Percentiles rank a stretch among this genome's conserved stretches.
These are phyloP conservation scores for Rhexocercosporidium sp. DNA, from an alignment of 2,329 filamentous ascomycete genomes.

Conservation along the genomic window DNA sequence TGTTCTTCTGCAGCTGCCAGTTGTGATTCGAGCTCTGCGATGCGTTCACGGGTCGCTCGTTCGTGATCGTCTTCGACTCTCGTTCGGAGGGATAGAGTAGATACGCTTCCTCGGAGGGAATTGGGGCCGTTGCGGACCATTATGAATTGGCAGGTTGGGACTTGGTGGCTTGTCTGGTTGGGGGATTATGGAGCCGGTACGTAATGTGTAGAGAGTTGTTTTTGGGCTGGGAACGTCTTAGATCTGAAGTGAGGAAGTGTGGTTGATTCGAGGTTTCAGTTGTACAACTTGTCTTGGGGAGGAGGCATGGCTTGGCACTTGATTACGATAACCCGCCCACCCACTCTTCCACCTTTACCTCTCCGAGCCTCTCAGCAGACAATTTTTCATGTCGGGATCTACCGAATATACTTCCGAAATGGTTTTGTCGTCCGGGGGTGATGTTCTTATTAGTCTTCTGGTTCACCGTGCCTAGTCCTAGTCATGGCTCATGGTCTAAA, in stretches of 20 bases:
- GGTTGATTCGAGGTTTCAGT: background rate
- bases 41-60: slow-evolving; percentile 22
- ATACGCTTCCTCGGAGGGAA: slow-evolving; percentile 33
- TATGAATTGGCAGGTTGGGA: background rate
- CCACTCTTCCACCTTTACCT: background rate
- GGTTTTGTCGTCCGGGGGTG: too few species aligned
- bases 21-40: slow-evolving; percentile 30
- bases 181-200: background rate
- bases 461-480: too few species aligned
- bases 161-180: background rate
- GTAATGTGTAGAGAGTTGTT: background rate
- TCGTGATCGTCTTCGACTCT: slow-evolving; percentile 18
- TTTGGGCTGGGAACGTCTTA: background rate
- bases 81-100: slow-evolving; percentile 29
- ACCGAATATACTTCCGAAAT: too few species aligned
- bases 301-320: slow-evolving; percentile 5
- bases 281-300: background rate
- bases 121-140: slow-evolving; percentile 37
- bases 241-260: background rate
- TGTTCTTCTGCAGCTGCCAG: slow-evolving; percentile 11
- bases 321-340: background rate
- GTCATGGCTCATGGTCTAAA: too few species aligned
- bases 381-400: too few species aligned
- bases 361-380: too few species aligned
- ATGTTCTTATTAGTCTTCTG: too few species aligned